Evolutionary conservation across 176 grass and related monocot genomes (phyloP).

Genomic region (Zoysia pacifica): DNA sequence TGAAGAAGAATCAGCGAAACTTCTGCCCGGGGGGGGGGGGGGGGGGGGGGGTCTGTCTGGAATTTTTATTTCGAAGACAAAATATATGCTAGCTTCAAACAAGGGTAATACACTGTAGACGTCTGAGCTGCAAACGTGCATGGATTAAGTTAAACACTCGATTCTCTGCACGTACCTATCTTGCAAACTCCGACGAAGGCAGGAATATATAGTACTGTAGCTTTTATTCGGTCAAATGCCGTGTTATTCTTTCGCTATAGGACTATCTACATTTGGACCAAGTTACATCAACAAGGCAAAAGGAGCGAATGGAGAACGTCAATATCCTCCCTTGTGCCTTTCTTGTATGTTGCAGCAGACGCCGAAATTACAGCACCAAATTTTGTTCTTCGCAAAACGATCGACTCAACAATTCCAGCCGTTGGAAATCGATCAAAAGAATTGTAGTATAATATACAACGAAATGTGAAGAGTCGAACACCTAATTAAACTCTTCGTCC

Average conservation of each 20-base stretch:
- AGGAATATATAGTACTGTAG: constrained; percentile 12
- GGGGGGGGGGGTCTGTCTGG: no score
- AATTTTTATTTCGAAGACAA: no score
- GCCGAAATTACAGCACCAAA: not conserved
- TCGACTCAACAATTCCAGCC: not conserved
- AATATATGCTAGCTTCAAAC: constrained; percentile 1
- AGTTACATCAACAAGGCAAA: not conserved
- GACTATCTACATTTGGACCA: not conserved
- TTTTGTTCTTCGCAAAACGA: not conserved
- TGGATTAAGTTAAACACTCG: not conserved
- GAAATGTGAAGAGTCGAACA: not conserved
- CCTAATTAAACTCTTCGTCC: not conserved
- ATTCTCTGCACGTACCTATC: not conserved
- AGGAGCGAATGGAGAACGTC: not conserved
- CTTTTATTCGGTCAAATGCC: not conserved
- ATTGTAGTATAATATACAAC: not conserved
- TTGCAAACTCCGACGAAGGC: not conserved
- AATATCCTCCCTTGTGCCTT: not conserved
- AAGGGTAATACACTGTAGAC: not conserved
- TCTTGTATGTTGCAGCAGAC: not conserved
- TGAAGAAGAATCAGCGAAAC: no score
- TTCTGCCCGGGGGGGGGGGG: no score
- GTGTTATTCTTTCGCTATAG: not conserved
- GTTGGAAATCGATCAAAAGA: not conserved
- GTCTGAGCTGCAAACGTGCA: constrained; percentile 9